Evolutionary conservation across 169 alveolate species (phyloP), one percentile per base, ranked within the genome.

Genomic region (Cryptosporidium ubiquitum): DNA sequence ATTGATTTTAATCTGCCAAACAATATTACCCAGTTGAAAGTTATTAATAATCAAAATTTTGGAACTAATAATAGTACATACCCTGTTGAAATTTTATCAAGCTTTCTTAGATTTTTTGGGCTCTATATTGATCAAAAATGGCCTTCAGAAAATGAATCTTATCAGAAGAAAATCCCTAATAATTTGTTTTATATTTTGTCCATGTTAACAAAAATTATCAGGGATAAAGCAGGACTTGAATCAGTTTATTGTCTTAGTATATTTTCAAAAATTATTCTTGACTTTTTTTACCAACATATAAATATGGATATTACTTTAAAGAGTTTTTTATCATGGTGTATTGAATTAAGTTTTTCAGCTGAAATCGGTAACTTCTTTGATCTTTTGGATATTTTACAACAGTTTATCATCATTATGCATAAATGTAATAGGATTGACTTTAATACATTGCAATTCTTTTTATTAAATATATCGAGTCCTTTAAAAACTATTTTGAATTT

Each of bases 31-130:
- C 85, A 70, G 29, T 58, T 73, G 18, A 58, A 49, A 31, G 58
- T 26, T 47, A 39, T 55, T 9, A 29, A 73, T 0, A 52, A 57
- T 57, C 85, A 52, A 52, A 29, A 55, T 40, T 73, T 73, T 57
- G 85, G 85, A 14, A 5, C 4, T 1, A 57, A 29, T 40, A 51
- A 55, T 29, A n/a, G 18, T 33, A 33, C 12, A 1, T 79, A 60
- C 39, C 68, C 75, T 2, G 23, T 79, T 61, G 68, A 58, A 33
- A 40, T 64, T 5, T 20, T 64, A 20, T 60, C 89, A 23, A 61
- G 79, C 61, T 79, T 79, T 64, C 35, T 64, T 3, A 79, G 89
- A 64, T 66, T 79, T 42, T 58, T 79, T 61, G 69, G 58, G 20
- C 37, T 61, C n/a, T 79, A 79, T 79, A 60, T 79, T 20, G 35